These are phyloP conservation scores for Chlamydomonas applanata DNA, from an alignment of 139 green algal species.

Conservation along the genomic window DNA sequence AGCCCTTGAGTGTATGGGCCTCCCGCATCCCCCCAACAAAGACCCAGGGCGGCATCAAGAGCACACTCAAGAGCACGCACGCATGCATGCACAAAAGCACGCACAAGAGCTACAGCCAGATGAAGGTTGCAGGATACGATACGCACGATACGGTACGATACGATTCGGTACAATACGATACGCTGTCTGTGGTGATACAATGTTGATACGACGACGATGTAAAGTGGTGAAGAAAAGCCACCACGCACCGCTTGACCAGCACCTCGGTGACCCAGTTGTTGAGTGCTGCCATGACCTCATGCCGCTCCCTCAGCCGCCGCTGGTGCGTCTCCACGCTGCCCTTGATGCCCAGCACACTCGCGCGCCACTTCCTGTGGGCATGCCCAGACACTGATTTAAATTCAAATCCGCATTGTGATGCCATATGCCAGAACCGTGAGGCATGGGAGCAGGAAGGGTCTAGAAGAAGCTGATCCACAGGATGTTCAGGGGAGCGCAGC, in stretches of 20 bases:
- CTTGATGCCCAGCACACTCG: neutral
- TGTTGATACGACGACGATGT: neutral
- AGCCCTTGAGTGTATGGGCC: too few relatives aligned
- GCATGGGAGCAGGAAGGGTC: too few relatives aligned
- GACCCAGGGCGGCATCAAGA: too few relatives aligned
- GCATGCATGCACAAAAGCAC: too few relatives aligned
- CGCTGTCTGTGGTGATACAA: too few relatives aligned
- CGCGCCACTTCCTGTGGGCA: neutral
- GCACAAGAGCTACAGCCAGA: neutral
- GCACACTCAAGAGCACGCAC: too few relatives aligned
- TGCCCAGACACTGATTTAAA: neutral
- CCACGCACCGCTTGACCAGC: neutral
- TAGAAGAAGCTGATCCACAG: too few relatives aligned
- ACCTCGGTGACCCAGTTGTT: neutral
- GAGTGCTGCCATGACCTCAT: slow-evolving; percentile 1
- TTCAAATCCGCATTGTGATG: too few relatives aligned
- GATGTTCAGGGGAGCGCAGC: too few relatives aligned
- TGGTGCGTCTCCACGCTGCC: slow-evolving; percentile 7
- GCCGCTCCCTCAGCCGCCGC: neutral
- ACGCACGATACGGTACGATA: neutral
- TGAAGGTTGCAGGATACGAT: neutral
- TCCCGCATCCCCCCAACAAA: too few relatives aligned
- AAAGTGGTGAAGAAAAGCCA: neutral
- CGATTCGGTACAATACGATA: too few relatives aligned
- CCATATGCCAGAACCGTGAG: too few relatives aligned